Percentiles rank a stretch among this genome's conserved stretches.
These are phyloP conservation scores for Poa pratensis DNA, from an alignment of 176 grass and related monocot species.

Conservation along the genomic window DNA sequence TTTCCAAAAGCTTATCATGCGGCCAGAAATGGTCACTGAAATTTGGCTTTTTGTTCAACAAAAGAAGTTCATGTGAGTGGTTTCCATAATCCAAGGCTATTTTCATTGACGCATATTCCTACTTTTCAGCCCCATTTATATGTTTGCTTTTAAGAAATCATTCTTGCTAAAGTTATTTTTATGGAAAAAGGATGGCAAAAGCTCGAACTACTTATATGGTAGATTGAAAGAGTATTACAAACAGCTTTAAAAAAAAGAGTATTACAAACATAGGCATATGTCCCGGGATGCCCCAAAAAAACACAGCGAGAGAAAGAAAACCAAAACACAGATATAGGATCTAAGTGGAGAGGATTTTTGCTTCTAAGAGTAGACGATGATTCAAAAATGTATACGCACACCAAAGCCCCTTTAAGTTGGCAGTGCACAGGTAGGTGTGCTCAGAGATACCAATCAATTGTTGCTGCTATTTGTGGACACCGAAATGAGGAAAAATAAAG, in stretches of 20 bases:
- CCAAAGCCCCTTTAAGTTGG: slow-evolving; percentile 19
- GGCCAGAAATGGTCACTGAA: slow-evolving; percentile 13
- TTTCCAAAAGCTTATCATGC: background rate
- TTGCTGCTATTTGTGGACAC: slow-evolving; percentile 30
- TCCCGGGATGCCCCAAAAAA: background rate
- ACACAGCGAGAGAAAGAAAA: background rate
- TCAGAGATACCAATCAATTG: slow-evolving; percentile 9
- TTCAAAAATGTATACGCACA: slow-evolving; percentile 27
- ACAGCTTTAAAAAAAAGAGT: too few relatives aligned
- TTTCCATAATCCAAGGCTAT: slow-evolving; percentile 30
- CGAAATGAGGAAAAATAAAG: background rate
- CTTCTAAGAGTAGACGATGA: slow-evolving; percentile 24
- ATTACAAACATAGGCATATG: background rate
- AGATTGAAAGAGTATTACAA: background rate
- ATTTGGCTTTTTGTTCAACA: slow-evolving; percentile 23
- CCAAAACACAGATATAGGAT: slow-evolving; percentile 6
- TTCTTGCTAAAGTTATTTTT: background rate
- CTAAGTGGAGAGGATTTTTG: slow-evolving; percentile 26
- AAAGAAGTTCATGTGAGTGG: slow-evolving; percentile 15
- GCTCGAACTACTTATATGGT: background rate
- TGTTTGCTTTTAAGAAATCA: slow-evolving; percentile 1
- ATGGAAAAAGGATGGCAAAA: background rate
- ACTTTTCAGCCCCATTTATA: slow-evolving; percentile 36
- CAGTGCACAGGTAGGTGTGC: slow-evolving; percentile 44
- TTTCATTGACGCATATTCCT: slow-evolving; percentile 12